These are phyloP conservation scores for Biscogniauxia mediterranea DNA, from an alignment of 2,329 filamentous ascomycete genomes.

Conservation along the genomic window DNA sequence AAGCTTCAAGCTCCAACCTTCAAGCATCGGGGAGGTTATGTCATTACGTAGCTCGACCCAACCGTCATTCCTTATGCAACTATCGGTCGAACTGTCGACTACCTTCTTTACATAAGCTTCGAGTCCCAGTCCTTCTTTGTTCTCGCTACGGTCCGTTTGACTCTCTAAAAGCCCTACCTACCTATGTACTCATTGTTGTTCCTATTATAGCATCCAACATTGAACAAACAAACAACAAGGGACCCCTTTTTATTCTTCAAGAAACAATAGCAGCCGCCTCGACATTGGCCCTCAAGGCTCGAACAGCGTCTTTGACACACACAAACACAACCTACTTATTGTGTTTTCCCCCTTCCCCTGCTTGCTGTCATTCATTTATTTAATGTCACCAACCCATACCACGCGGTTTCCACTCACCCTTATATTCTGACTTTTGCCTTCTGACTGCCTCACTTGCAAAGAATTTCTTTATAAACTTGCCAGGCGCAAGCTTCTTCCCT, in stretches of 20 bases:
- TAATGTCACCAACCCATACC: background rate
- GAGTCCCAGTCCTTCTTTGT: slow-evolving; percentile 6
- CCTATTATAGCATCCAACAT: slow-evolving; percentile 13
- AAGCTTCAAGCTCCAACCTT: slow-evolving; percentile 4
- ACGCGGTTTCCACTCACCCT: background rate
- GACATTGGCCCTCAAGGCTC: slow-evolving; percentile 1
- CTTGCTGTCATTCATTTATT: slow-evolving; percentile 1
- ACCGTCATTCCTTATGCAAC: slow-evolving; percentile 35
- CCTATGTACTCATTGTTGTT: slow-evolving; percentile 8
- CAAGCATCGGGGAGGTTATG: slow-evolving; percentile 8
- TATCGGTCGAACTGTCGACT: slow-evolving; percentile 6
- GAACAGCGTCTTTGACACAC: slow-evolving; percentile 14
- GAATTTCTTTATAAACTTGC: slow-evolving; percentile 14
- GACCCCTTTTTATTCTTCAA: slow-evolving; percentile 18
- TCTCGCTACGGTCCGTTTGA: slow-evolving; percentile 1
- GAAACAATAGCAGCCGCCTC: slow-evolving; percentile 11
- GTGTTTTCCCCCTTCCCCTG: slow-evolving; percentile 5
- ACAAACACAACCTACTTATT: slow-evolving; percentile 3
- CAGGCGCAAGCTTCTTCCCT: slow-evolving; percentile 22
- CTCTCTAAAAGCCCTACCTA: background rate
- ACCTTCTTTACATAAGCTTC: background rate
- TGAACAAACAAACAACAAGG: background rate
- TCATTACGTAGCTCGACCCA: slow-evolving; percentile 12
- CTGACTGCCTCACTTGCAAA: slow-evolving; percentile 4
- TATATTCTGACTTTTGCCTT: slow-evolving; percentile 4